A percentile compares a stretch with the other conserved stretches of the same genome.
Conservation (phyloP, 2,329 filamentous ascomycete species). For the Neofusicoccum laricinum region DNA sequence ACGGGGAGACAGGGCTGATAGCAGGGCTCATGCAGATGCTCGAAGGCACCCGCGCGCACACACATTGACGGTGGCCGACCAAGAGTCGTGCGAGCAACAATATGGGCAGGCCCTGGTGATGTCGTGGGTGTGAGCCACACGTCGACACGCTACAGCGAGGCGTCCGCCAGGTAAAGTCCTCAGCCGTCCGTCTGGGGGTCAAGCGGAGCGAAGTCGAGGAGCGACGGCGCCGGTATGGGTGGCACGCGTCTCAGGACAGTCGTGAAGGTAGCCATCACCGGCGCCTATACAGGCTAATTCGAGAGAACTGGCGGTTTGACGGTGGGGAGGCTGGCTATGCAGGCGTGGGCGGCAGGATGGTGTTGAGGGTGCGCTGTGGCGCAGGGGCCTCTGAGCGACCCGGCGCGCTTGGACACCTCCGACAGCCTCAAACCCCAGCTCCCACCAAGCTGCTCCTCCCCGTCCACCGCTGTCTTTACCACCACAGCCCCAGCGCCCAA, state of each 20-base stretch:
- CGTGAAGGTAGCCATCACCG: too few species aligned
- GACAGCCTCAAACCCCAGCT: constrained; percentile 3
- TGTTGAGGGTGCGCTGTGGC: not conserved
- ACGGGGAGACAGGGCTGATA: not conserved
- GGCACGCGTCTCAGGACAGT: not conserved
- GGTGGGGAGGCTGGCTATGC: not conserved
- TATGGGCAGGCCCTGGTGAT: not conserved
- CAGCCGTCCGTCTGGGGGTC: not conserved
- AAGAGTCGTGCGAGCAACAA: too few species aligned
- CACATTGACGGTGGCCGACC: too few species aligned
- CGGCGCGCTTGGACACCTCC: not conserved
- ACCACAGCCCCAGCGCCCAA: not conserved
- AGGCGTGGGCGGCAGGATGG: not conserved
- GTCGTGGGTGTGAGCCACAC: not conserved
- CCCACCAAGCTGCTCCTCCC: not conserved
- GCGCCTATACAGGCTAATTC: not conserved
- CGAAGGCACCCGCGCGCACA: not conserved
- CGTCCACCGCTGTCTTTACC: not conserved
- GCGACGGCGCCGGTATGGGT: not conserved
- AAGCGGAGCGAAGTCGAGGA: not conserved
- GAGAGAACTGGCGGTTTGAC: not conserved
- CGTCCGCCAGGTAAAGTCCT: too few species aligned
- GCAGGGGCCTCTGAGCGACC: not conserved
- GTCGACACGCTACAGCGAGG: not conserved
- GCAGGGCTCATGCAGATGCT: not conserved